Conservation (phyloP, 495 filamentous ascomycete species). For the Daldinia caldariorum region DNA sequence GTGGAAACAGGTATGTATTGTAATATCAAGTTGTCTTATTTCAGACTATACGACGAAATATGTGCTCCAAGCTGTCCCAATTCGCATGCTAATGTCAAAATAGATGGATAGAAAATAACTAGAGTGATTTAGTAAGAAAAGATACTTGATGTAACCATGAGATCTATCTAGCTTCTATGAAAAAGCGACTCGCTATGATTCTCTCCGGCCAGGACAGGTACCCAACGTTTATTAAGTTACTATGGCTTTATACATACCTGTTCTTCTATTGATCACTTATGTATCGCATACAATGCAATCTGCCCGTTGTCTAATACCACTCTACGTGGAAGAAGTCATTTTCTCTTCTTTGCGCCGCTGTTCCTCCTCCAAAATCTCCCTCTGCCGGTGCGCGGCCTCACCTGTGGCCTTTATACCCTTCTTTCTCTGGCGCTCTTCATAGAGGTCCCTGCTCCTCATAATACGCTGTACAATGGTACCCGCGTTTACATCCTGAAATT, state of each 20-base stretch:
- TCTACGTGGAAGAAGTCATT: constrained; percentile 9
- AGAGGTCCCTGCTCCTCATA: constrained; percentile 80
- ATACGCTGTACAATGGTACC: constrained; percentile 92
- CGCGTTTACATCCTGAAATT: constrained; percentile 88
- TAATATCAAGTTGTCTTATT: too few species aligned
- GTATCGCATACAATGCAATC: background rate
- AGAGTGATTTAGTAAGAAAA: background rate
- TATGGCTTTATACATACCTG: background rate
- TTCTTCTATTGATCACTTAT: background rate
- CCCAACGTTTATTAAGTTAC: background rate
- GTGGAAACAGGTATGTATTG: too few species aligned
- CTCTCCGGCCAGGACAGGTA: background rate
- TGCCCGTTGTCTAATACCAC: background rate
- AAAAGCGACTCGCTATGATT: background rate
- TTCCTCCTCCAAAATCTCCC: constrained; percentile 66
- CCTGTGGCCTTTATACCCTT: constrained; percentile 84
- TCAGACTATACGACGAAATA: too few species aligned
- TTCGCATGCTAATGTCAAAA: background rate
- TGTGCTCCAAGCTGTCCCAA: background rate
- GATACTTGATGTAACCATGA: background rate
- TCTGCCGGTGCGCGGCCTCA: constrained; percentile 67
- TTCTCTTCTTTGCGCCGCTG: constrained; percentile 54
- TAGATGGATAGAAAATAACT: background rate
- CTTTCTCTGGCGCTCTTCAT: constrained; percentile 87
- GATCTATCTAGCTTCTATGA: background rate